These are phyloP conservation scores for Insectozyma bohioensis DNA, from an alignment of 1,139 yeast species.

Conservation along the genomic window DNA sequence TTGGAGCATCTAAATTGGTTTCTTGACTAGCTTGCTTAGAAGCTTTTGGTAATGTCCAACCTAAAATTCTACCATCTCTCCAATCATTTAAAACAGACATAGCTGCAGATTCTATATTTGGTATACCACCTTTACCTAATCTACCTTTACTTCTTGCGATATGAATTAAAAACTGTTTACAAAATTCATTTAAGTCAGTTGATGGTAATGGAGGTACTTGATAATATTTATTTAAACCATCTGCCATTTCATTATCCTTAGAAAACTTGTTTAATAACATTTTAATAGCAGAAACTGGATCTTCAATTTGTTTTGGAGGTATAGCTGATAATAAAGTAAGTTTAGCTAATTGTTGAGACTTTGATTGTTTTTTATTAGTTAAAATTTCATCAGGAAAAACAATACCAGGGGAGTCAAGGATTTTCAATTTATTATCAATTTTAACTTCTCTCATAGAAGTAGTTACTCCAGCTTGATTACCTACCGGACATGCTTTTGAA, in stretches of 20 bases:
- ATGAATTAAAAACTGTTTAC: conserved; percentile 84
- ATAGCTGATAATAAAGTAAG: conserved; percentile 84
- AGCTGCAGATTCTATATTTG: conserved; percentile 86
- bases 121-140: conserved; percentile 89
- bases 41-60: conserved; percentile 86
- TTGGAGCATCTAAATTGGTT: conserved; percentile 34
- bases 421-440: conserved; percentile 82
- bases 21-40: conserved; percentile 40
- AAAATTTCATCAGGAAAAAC: conserved; percentile 79
- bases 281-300: conserved; percentile 82
- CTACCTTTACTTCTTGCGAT: conserved; percentile 93
- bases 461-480: conserved; percentile 97
- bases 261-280: conserved; percentile 74
- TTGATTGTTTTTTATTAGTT: conserved; percentile 45
- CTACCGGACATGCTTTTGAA: conserved; percentile 87
- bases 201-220: conserved; percentile 80
- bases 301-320: conserved; percentile 83
- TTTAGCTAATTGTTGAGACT: conserved; percentile 77
- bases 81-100: conserved; percentile 84
- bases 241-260: conserved; percentile 70
- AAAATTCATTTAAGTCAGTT: conserved; percentile 60
- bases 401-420: conserved; percentile 95
- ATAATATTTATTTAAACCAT: conserved; percentile 70
- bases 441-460: conserved; percentile 89
- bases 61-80: conserved; percentile 93